Conservation (phyloP, 1,284 basidiomycete genomes). For the Caloboletus firmus region DNA sequence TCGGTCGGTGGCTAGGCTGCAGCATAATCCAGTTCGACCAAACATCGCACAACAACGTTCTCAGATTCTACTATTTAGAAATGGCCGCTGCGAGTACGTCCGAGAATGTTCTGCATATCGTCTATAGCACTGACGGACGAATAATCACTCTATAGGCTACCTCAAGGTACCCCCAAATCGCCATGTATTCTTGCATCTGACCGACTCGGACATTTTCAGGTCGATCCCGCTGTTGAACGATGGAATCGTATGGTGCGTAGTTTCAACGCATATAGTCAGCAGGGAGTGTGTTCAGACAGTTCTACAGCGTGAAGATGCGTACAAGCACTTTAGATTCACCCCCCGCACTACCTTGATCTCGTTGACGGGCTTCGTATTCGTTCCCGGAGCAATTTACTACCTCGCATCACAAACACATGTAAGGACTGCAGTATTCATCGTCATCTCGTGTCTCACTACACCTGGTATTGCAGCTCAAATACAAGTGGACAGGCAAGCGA, state of each 20-base stretch:
- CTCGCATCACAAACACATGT: constrained; percentile 40
- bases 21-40: constrained; percentile 21
- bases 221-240: constrained; percentile 79
- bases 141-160: constrained; percentile 22
- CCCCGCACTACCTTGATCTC: constrained; percentile 55
- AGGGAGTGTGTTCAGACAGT: not conserved
- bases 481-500: constrained; percentile 49
- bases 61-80: constrained; percentile 11
- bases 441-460: constrained; percentile 1
- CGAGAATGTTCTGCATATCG: not conserved
- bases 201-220: constrained; percentile 39
- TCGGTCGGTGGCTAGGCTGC: constrained; percentile 1
- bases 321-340: constrained; percentile 79
- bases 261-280: constrained; percentile 1
- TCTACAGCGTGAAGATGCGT: constrained; percentile 75
- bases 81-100: constrained; percentile 37
- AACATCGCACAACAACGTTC: constrained; percentile 38
- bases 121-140: constrained; percentile 11
- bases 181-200: not conserved
- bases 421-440: constrained; percentile 10
- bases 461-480: constrained; percentile 40
- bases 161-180: constrained; percentile 23
- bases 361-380: constrained; percentile 47
- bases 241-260: constrained; percentile 71
- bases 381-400: constrained; percentile 49